A percentile compares a stretch with the other conserved stretches of the same genome.
Conservation (phyloP, 768 basidiomycete species). For the Pleurotus giganteus region DNA sequence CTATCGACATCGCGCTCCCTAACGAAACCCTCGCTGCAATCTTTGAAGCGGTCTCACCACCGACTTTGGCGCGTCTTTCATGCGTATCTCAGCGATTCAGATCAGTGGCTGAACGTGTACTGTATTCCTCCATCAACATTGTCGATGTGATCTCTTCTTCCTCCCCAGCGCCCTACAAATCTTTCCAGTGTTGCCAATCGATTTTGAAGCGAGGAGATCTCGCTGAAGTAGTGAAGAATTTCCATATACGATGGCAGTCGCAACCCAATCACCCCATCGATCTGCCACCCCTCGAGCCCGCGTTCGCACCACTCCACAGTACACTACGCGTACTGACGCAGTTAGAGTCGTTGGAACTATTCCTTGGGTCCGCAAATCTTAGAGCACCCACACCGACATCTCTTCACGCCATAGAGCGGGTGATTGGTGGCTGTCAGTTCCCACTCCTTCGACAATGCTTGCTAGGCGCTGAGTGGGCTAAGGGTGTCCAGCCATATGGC, state of each 20-base stretch:
- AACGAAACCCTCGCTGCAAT: conserved; percentile 56
- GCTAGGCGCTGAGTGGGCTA: conserved; percentile 44
- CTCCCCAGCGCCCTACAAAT: conserved; percentile 38
- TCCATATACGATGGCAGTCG: conserved; percentile 56
- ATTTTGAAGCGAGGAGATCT: conserved; percentile 46
- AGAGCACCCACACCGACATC: conserved; percentile 15
- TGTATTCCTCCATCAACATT: conserved; percentile 53
- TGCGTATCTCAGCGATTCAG: conserved; percentile 46
- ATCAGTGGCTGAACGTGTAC: conserved; percentile 56
- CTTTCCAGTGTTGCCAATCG: conserved; percentile 51
- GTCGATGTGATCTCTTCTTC: conserved; percentile 43
- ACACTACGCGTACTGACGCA: conserved; percentile 32
- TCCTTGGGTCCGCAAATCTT: conserved; percentile 45
- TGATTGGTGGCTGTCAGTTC: conserved; percentile 36
- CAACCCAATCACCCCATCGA: conserved; percentile 27
- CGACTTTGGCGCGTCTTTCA: conserved; percentile 37
- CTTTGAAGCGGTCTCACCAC: conserved; percentile 36
- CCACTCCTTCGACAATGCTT: conserved; percentile 39
- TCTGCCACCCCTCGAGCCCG: conserved; percentile 28
- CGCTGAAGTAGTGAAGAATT: conserved; percentile 38
- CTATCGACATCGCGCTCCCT: conserved; percentile 35
- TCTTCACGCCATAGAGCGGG: conserved; percentile 47
- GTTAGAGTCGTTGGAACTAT: conserved; percentile 57
- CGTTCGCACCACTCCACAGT: conserved; percentile 38
- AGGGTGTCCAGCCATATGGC: conserved; percentile 41